A percentile compares a stretch with the other conserved stretches of the same genome.
Conservation (phyloP, 2,329 filamentous ascomycete species). For the Rutstroemia sp. region DNA sequence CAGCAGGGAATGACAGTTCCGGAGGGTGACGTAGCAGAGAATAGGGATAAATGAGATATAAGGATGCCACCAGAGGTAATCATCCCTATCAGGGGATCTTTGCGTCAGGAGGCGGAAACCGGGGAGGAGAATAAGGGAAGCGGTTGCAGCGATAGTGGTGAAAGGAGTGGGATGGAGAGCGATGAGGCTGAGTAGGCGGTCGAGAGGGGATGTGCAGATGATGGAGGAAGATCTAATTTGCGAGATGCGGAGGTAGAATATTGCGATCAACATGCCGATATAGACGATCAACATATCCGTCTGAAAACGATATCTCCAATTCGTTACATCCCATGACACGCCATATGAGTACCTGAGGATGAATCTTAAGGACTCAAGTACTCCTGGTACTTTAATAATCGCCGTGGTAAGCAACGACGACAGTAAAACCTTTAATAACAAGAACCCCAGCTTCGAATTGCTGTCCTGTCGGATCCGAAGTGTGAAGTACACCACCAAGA, state of each 20-base stretch:
- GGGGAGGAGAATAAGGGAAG: slow-evolving; percentile 18
- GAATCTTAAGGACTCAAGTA: slow-evolving; percentile 36
- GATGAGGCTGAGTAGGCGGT: slow-evolving; percentile 14
- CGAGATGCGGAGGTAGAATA: slow-evolving; percentile 31
- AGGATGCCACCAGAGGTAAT: slow-evolving; percentile 45
- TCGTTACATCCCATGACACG: slow-evolving; percentile 40
- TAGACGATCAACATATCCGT: slow-evolving; percentile 50
- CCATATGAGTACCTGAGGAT: slow-evolving; percentile 36
- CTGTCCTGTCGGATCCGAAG: slow-evolving; percentile 35
- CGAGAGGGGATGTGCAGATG: slow-evolving; percentile 20
- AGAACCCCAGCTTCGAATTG: slow-evolving; percentile 37
- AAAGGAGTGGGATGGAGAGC: slow-evolving; percentile 9
- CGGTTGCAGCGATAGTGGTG: slow-evolving; percentile 12
- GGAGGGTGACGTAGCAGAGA: slow-evolving; percentile 42
- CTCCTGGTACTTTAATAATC: slow-evolving; percentile 32
- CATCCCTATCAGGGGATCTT: slow-evolving; percentile 30
- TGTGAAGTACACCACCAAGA: slow-evolving; percentile 47
- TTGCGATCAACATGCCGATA: slow-evolving; percentile 45
- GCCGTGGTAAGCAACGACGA: slow-evolving; percentile 36
- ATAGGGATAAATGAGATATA: slow-evolving; percentile 48
- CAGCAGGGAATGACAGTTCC: slow-evolving; percentile 39
- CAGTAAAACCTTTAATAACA: slow-evolving; percentile 41
- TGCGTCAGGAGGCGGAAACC: slow-evolving; percentile 19
- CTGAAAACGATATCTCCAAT: slow-evolving; percentile 42
- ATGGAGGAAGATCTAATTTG: slow-evolving; percentile 20